These are phyloP conservation scores for Syncephalastrum sp. DNA, from an alignment of 371 early-diverging fungal genomes.

Conservation along the genomic window DNA sequence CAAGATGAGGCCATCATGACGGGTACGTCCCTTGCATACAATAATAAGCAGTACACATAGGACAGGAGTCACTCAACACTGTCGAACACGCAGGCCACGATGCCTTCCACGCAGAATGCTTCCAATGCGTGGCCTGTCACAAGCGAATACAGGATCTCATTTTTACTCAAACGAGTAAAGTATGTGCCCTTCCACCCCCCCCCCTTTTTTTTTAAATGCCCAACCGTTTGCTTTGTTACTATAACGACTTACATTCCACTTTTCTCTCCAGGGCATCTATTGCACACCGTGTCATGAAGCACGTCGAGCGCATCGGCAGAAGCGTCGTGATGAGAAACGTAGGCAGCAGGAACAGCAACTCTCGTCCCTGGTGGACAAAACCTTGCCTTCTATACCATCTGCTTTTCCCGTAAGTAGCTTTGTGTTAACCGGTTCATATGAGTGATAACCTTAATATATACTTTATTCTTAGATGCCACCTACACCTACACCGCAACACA, in stretches of 20 bases:
- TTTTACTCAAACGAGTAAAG: constrained; percentile 79
- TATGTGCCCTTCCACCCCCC: constrained; percentile 8
- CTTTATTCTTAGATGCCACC: background rate
- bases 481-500: background rate
- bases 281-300: constrained; percentile 48
- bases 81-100: constrained; percentile 59
- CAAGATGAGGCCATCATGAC: constrained; percentile 89
- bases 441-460: background rate
- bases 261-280: constrained; percentile 36
- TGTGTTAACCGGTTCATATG: constrained; percentile 1
- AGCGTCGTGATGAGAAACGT: constrained; percentile 35
- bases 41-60: background rate
- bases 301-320: constrained; percentile 32
- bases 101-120: constrained; percentile 84
- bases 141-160: constrained; percentile 74
- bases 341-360: constrained; percentile 14
- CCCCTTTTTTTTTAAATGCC: background rate
- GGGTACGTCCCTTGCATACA: constrained; percentile 32
- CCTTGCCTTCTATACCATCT: constrained; percentile 10
- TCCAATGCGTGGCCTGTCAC: constrained; percentile 74
- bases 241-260: background rate
- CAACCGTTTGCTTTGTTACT: background rate
- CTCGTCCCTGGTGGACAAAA: constrained; percentile 7
- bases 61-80: background rate
- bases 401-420: constrained; percentile 6